These are phyloP conservation scores for Spathaspora sp. DNA, from an alignment of 805 yeast species.

Conservation along the genomic window DNA sequence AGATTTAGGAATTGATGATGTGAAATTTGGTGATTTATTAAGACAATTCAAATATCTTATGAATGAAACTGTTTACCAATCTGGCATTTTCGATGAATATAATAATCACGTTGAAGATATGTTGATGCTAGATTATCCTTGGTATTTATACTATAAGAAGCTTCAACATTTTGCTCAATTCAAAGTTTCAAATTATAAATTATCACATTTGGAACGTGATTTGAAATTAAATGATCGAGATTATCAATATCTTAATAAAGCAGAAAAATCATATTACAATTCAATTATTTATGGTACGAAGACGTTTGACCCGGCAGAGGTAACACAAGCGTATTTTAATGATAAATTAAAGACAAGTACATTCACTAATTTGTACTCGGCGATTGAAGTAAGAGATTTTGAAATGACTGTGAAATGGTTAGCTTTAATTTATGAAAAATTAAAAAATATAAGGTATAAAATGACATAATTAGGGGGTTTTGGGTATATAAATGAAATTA, in stretches of 20 bases:
- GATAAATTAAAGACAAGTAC: slow-evolving; percentile 11
- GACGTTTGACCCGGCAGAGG: slow-evolving; percentile 7
- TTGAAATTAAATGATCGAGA: slow-evolving; percentile 18
- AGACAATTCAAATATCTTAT: slow-evolving; percentile 11
- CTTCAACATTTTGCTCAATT: slow-evolving; percentile 55
- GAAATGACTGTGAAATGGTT: slow-evolving; percentile 21
- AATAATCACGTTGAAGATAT: slow-evolving; percentile 45
- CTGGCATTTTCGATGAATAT: slow-evolving; percentile 46
- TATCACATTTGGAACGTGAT: slow-evolving; percentile 37
- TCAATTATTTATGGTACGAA: slow-evolving; percentile 21
- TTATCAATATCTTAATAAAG: slow-evolving; percentile 11
- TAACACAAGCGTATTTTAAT: slow-evolving; percentile 3
- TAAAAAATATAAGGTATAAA: slow-evolving; percentile 9
- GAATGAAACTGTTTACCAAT: slow-evolving; percentile 13
- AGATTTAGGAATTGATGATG: slow-evolving; percentile 14
- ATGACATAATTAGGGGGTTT: slow-evolving; percentile 2
- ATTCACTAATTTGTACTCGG: slow-evolving; percentile 17
- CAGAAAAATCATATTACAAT: slow-evolving; percentile 9
- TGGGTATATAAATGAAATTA: not conserved
- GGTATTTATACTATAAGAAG: slow-evolving; percentile 66
- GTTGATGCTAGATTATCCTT: slow-evolving; percentile 66
- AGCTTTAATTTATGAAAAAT: slow-evolving; percentile 20
- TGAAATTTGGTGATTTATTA: slow-evolving; percentile 12
- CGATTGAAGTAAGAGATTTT: slow-evolving; percentile 19
- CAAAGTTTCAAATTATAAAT: slow-evolving; percentile 49